phyloP scores from a whole-genome alignment of 1,139 yeast genomes.

The Hanseniaspora gamundiae region DNA sequence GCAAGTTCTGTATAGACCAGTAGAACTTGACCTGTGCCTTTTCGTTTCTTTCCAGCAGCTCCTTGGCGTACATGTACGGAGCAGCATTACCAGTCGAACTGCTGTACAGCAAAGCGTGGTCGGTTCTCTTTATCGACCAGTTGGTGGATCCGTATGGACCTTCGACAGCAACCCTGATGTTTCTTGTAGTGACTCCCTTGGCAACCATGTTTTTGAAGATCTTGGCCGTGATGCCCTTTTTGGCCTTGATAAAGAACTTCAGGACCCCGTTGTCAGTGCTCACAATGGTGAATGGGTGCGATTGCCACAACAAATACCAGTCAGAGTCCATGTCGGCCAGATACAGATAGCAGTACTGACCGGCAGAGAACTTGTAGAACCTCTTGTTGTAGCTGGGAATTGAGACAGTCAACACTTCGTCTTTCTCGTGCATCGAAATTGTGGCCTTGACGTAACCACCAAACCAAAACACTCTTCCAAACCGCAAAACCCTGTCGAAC shows the following conservation, averaged over 20 bases:
- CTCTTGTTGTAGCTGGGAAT: slow-evolving; percentile 30
- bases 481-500: slow-evolving; percentile 44
- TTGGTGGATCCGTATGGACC: slow-evolving; percentile 48
- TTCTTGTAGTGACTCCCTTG: slow-evolving; percentile 13
- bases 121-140: slow-evolving; percentile 2
- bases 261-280: slow-evolving; percentile 28
- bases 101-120: slow-evolving; percentile 33
- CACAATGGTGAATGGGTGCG: slow-evolving; percentile 55
- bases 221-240: slow-evolving; percentile 33
- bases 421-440: slow-evolving; percentile 1
- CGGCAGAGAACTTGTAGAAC: slow-evolving; percentile 38
- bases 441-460: slow-evolving; percentile 40
- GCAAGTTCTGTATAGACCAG: slow-evolving; percentile 39
- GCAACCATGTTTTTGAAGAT: slow-evolving; percentile 21
- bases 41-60: slow-evolving; percentile 13
- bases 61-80: slow-evolving; percentile 25
- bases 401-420: slow-evolving; percentile 12
- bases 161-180: slow-evolving; percentile 33
- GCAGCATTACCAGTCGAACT: slow-evolving; percentile 73
- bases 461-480: slow-evolving; percentile 29
- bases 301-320: slow-evolving; percentile 38
- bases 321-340: slow-evolving; percentile 34
- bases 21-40: slow-evolving; percentile 28
- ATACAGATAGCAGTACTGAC: slow-evolving; percentile 53
- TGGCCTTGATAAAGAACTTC: slow-evolving; percentile 32